These are phyloP conservation scores for Ploettnerulaceae sp. DNA, from an alignment of 2,329 filamentous ascomycete genomes.

Conservation along the genomic window DNA sequence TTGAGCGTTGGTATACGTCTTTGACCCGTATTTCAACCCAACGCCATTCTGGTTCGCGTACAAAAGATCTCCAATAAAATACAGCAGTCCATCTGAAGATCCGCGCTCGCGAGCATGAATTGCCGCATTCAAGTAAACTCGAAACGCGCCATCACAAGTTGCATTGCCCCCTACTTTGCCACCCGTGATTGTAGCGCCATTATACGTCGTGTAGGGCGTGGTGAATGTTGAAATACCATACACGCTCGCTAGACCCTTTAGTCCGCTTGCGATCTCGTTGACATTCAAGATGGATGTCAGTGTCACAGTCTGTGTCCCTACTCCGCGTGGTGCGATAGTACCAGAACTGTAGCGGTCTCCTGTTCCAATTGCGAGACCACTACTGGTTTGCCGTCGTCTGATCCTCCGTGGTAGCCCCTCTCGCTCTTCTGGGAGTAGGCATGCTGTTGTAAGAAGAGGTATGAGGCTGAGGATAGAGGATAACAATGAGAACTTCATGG, in stretches of 20 bases:
- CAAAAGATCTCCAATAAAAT: slow-evolving; percentile 54
- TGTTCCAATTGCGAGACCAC: slow-evolving; percentile 37
- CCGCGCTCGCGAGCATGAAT: slow-evolving; percentile 56
- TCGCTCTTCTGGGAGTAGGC: slow-evolving; percentile 39
- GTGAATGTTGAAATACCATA: slow-evolving; percentile 39
- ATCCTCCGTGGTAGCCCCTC: slow-evolving; percentile 19
- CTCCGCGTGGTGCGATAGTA: slow-evolving; percentile 38
- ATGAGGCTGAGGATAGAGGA: slow-evolving; percentile 16
- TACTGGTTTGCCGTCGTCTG: slow-evolving; percentile 17
- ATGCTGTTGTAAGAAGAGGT: slow-evolving; percentile 22
- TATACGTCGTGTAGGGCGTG: slow-evolving; percentile 41
- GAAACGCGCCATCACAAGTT: slow-evolving; percentile 40
- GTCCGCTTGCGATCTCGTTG: slow-evolving; percentile 38
- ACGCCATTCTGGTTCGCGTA: slow-evolving; percentile 45
- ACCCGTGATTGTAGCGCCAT: slow-evolving; percentile 37
- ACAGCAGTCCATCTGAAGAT: slow-evolving; percentile 50
- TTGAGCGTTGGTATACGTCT: slow-evolving; percentile 47
- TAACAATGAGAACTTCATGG: slow-evolving; percentile 23
- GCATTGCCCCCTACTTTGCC: slow-evolving; percentile 42
- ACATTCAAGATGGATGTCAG: slow-evolving; percentile 40
- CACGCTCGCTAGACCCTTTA: slow-evolving; percentile 38
- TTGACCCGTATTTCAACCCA: slow-evolving; percentile 48
- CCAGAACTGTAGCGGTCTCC: slow-evolving; percentile 41
- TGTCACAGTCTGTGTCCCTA: slow-evolving; percentile 37
- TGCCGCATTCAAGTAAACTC: slow-evolving; percentile 48